Evolutionary conservation across 2,329 filamentous ascomycete species (phyloP), one percentile per base, ranked within the genome.

Genomic region (Stemphylium vesicarium): DNA sequence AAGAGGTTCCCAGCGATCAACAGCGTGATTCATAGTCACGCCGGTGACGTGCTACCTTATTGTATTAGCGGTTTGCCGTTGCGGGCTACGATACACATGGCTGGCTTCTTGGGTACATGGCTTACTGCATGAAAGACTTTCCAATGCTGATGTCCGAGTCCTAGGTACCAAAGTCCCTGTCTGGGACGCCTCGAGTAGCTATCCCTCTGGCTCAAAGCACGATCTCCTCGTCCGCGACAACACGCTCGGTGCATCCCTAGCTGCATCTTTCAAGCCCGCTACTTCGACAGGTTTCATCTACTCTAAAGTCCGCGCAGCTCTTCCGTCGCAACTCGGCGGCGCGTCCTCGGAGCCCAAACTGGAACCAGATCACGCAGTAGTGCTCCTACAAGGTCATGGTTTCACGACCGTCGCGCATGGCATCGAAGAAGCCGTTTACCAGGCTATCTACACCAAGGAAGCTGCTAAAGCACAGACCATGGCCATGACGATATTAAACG

Each of bases 391-490:
- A 47, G 73, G 75, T 1, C 79, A 81, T 56, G 79, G 79, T 20
- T 80, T 81, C 55, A 78, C 78, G 1, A 77, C 74, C 10, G 65
- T 75, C 0, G 79, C 77, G 0, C 64, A 68, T 2, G 70, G 72
- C 8, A 77, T 81, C 50, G 75, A 80, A 60, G 77, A 79, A 59
- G 77, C 74, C 0, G 79, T 81, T 0, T 80, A 75, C 55, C 75
- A 79, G 48, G 75, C 78, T 1, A 75, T 80, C 16, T 81, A 77
- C 59, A 79, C 77, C 5, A 66, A 60, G 18, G 68, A 73, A 48
- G 70, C 71, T 35, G 79, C 79, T 1, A 70, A 74, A 42, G 66
- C 75, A 7, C 79, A 80, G 53, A 78, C 73, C 1, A 68, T 69
- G 1, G 77, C 77, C 2, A 42, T 75, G 46, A 63, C 61, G 6